Base-by-base conservation (phyloP, 495 filamentous ascomycete species). In the Pseudomonodictys pantanalensis region DNA sequence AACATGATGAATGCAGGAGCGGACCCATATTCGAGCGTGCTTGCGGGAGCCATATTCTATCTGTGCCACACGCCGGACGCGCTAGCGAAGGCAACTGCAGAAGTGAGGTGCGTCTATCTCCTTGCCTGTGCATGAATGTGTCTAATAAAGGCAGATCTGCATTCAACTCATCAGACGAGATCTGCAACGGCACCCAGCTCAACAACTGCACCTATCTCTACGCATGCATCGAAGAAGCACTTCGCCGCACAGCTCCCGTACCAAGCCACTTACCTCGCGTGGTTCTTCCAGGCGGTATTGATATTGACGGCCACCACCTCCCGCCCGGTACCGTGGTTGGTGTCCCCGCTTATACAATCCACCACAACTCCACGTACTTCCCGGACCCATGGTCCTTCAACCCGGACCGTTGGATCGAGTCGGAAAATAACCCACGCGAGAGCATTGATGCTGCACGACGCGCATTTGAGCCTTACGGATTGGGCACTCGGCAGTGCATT, bases 241-340 rank as follows among this genome's bases (percentile, higher is more conserved):
- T 89, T 68, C 85, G 88, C 39, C 70, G 89, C 39, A 79, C 80
- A 0, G 86, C 87, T 11, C 77, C 85, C 0, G 84, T 88, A 2
- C 74, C 77, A 39, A 80, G 79, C 15, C 71, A 80, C 10, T 68
- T 88, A 4, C 80, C 79, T 5, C 78, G 85, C 30, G 79, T 83
- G 63, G 85, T 90, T 11, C 74, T 84, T 3, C 56, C 76, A 0
- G 86, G 86, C 42, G 87, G 87, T 15, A 69, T 79, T 11, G 61
- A 69, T 6, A 76, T 87, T 7, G 78, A 83, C 42, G 78, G 77
- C 4, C 65, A 79, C 3, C 74, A 74, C 50, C 66, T 85, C 7
- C 79, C 78, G 0, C 74, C 68, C 10, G 80, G 80, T 11, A 80
- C 74, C 6, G 59, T 47, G 15, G 56, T 71, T 20, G 52, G 61